A percentile compares a stretch with the other conserved stretches of the same genome.
Conservation (phyloP, 73 alveolate genomes). For the Symbiodinium pilosum region DNA sequence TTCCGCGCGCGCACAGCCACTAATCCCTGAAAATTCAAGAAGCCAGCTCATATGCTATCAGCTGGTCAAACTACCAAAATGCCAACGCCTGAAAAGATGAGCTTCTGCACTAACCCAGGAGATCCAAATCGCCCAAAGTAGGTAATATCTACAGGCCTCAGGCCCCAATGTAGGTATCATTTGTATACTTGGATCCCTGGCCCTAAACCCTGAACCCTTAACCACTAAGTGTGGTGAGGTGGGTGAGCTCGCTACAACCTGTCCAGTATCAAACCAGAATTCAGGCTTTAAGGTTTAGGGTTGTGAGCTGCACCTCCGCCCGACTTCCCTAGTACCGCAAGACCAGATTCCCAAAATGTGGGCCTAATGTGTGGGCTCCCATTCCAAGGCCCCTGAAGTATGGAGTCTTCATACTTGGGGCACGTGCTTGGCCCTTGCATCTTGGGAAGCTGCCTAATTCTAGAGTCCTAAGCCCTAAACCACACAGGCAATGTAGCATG, state of each 20-base stretch:
- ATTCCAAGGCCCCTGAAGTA: neutral
- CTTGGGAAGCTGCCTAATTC: neutral
- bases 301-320: too few species aligned
- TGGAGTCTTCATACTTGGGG: neutral
- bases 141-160: too few species aligned
- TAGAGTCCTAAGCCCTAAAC: neutral
- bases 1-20: neutral
- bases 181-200: too few species aligned
- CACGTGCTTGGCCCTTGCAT: neutral
- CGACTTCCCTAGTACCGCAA: too few species aligned
- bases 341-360: too few species aligned
- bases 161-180: too few species aligned
- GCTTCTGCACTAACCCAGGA: too few species aligned
- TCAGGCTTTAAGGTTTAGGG: too few species aligned
- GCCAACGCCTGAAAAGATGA: neutral
- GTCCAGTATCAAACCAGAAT: too few species aligned
- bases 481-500: neutral
- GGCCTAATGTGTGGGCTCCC: neutral
- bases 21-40: neutral
- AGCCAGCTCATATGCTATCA: neutral
- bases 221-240: too few species aligned
- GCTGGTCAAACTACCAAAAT: neutral
- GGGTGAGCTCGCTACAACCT: too few species aligned
- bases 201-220: neutral
- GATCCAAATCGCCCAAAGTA: too few species aligned